Percentiles rank a stretch among this genome's conserved stretches.
Evolutionary conservation across 2,329 filamentous ascomycete species (phyloP).

Genomic region (Sporothrix dimorphospora): DNA sequence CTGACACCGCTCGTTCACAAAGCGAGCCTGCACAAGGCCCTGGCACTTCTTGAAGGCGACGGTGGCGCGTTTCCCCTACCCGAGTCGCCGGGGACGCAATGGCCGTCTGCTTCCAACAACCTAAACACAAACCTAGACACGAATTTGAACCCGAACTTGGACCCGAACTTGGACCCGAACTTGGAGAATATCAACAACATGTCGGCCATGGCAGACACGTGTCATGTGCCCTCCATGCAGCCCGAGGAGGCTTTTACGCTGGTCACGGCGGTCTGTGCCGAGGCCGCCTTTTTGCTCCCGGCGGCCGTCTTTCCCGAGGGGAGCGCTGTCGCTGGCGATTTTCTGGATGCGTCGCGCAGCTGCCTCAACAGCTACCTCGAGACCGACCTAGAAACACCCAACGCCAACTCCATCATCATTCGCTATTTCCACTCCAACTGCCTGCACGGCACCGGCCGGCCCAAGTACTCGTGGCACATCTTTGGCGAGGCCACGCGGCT

Average conservation of each 20-base stretch:
- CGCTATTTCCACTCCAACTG: slow-evolving; percentile 53
- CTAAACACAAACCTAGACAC: background rate
- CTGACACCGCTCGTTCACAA: background rate
- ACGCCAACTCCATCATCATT: slow-evolving; percentile 48
- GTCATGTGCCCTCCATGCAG: background rate
- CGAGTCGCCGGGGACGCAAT: too few species aligned
- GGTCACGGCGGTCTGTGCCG: background rate
- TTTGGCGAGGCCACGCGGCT: slow-evolving; percentile 50
- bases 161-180: background rate
- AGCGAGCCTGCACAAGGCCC: background rate
- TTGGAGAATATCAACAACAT: background rate
- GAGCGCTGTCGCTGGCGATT: background rate
- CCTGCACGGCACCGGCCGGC: slow-evolving; percentile 48
- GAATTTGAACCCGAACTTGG: background rate
- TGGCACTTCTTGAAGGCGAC: background rate
- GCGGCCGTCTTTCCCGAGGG: background rate
- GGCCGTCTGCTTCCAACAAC: too few species aligned
- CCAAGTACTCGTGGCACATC: slow-evolving; percentile 50
- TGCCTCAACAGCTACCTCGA: background rate
- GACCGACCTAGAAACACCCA: slow-evolving; percentile 47
- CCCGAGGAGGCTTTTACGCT: background rate
- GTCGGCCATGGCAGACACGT: background rate
- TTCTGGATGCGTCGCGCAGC: background rate
- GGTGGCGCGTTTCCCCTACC: background rate
- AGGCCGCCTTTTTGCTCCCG: background rate